Base-by-base conservation (phyloP, 139 green algal genomes). In the Pleodorina starrii region DNA sequence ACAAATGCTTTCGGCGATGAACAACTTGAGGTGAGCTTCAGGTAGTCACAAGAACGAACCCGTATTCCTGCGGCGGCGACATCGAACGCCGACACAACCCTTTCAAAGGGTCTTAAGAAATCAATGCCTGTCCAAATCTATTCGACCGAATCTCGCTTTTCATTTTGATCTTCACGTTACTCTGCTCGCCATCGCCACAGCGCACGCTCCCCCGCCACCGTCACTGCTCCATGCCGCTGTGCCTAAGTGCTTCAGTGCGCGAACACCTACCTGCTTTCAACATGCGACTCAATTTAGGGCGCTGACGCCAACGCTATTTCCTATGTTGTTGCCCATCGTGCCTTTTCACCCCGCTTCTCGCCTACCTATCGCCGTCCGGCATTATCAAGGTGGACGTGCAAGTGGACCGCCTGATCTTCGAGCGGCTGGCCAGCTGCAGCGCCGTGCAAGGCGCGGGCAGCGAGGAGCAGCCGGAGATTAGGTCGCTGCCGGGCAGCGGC, bases 381-480 rank as follows among this genome's bases (percentile, higher is more conserved):
- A 23, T 38, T 38, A 6, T 73, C 35, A 36, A 95, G 92, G 93
- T 94, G 9, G 96, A 98, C 80, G 76, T 98, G 5, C 85, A 90
- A 6, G 92, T 96, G 3, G 95, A 98, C 88, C 74, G 90, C 3
- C 51, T 97, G 17, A 93, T 97, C 19, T 96, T 97, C 76, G 81
- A 92, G 6, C 83, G 87, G 6, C 80, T 98, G 51, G 86, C 85
- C 4, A 63, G 38, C 7, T 97, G 92, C 80, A 77, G 87, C 16
- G 91, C 92, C 2, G 96, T 98, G 5, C 89, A 92, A 48, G 91
- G 93, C 23, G 96, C 95, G 7, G 94, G 87, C 91, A 97, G 93
- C 57, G 96, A 98, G 51, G 96, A 98, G 87, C 87, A 93, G 42
- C 92, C 96, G 2, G 85, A 92, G 5, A 90, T 96, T 4, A 72